Percentiles rank a stretch among this genome's conserved stretches.
Evolutionary conservation across 768 basidiomycete species (phyloP).

Genomic region (Dendrothele bispora): DNA sequence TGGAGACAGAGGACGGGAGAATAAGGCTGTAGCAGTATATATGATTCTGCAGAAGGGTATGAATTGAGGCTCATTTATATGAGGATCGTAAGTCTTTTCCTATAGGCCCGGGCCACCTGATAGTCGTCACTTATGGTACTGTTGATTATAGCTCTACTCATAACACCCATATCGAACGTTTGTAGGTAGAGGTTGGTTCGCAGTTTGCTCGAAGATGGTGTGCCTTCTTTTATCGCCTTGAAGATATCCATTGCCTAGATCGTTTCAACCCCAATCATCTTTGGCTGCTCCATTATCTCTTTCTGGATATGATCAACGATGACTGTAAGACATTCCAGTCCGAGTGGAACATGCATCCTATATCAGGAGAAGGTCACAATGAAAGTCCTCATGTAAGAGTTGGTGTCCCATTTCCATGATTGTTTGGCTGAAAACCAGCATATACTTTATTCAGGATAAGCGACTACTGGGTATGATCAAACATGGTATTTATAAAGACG

Average conservation of each 20-base stretch:
- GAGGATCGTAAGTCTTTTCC: too few relatives aligned
- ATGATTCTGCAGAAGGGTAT: too few relatives aligned
- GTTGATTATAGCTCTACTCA: constrained; percentile 15
- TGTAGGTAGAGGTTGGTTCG: constrained; percentile 14
- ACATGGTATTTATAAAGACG: not conserved
- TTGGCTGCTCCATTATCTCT: constrained; percentile 21
- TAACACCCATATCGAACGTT: constrained; percentile 16
- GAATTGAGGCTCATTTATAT: too few relatives aligned
- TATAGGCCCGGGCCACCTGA: too few relatives aligned
- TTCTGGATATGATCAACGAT: constrained; percentile 25
- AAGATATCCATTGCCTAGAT: constrained; percentile 10
- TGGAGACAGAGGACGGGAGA: constrained; percentile 27
- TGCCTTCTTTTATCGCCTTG: constrained; percentile 13
- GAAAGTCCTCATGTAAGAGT: constrained; percentile 10
- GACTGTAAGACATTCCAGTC: constrained; percentile 25
- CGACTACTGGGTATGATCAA: not conserved
- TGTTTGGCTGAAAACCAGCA: too few relatives aligned
- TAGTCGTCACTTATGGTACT: too few relatives aligned
- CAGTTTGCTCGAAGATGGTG: constrained; percentile 15
- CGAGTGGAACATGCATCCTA: constrained; percentile 31
- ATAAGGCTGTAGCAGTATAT: too few relatives aligned
- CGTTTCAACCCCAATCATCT: constrained; percentile 10
- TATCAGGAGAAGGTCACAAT: constrained; percentile 20
- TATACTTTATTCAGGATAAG: constrained; percentile 1
- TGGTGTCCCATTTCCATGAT: too few relatives aligned